A percentile compares a stretch with the other conserved stretches of the same genome.
Evolutionary conservation across 805 yeast genomes (phyloP).

Genomic region (Myxozyma vanderwaltii): DNA sequence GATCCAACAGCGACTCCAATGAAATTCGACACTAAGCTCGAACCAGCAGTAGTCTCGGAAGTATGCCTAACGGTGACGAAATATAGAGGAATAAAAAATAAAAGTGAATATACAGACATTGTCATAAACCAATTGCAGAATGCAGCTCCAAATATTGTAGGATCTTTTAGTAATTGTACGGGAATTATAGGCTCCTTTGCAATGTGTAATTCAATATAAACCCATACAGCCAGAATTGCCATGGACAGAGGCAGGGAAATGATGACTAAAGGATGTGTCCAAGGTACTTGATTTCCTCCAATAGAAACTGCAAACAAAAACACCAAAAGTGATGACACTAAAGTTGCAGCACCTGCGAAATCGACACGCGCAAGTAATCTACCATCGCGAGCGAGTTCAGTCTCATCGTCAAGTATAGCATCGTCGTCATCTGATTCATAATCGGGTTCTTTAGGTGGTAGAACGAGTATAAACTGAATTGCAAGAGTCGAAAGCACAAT

Average conservation of each 20-base stretch:
- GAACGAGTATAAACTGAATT: conserved; percentile 58
- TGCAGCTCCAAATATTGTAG: conserved; percentile 66
- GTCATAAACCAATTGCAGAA: conserved; percentile 71
- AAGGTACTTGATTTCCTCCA: conserved; percentile 60
- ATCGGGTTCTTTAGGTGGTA: conserved; percentile 48
- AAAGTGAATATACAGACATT: conserved; percentile 64
- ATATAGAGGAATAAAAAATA: conserved; percentile 75
- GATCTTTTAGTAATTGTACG: conserved; percentile 54
- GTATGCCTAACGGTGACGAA: conserved; percentile 58
- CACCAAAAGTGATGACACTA: conserved; percentile 60
- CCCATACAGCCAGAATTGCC: conserved; percentile 46
- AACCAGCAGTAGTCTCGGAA: conserved; percentile 59
- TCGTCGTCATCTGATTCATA: conserved; percentile 12
- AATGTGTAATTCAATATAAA: conserved; percentile 52
- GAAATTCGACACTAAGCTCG: conserved; percentile 56
- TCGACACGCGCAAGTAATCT: conserved; percentile 57
- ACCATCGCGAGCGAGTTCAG: conserved; percentile 21
- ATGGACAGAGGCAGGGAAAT: conserved; percentile 43
- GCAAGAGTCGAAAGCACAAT: conserved; percentile 71
- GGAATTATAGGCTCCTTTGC: conserved; percentile 73
- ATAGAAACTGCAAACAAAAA: conserved; percentile 68
- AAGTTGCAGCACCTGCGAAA: conserved; percentile 60
- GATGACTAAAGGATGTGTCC: conserved; percentile 50
- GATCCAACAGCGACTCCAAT: conserved; percentile 72
- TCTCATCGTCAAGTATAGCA: conserved; percentile 7